These are phyloP conservation scores for Chlorella sp. DNA, from an alignment of 139 green algal species.

Conservation along the genomic window DNA sequence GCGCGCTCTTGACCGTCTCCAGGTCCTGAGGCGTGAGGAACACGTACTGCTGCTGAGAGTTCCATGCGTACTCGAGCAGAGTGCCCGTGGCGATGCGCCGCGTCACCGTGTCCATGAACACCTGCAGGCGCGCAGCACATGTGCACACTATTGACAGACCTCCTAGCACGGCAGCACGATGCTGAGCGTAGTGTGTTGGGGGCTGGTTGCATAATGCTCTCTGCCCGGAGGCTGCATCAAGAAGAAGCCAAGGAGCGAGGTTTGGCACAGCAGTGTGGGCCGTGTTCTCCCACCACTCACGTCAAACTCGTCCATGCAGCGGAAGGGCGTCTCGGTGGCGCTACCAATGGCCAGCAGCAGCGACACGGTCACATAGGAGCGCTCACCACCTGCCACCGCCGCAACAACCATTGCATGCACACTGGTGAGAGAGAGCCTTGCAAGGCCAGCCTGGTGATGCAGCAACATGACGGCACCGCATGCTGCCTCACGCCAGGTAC, in stretches of 20 bases:
- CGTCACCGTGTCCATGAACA: conserved; percentile 73
- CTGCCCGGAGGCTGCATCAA: background rate
- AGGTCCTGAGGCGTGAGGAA: conserved; percentile 60
- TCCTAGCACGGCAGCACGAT: no score
- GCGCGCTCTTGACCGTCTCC: background rate
- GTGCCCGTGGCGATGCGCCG: conserved; percentile 54
- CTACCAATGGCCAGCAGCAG: conserved; percentile 82
- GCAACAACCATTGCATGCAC: no score
- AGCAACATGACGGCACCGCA: no score
- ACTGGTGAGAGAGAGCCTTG: no score
- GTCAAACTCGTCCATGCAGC: conserved; percentile 70
- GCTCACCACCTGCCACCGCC: conserved; percentile 89
- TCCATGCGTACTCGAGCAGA: conserved; percentile 64
- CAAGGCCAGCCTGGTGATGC: no score
- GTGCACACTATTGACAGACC: no score
- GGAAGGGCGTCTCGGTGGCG: conserved; percentile 66
- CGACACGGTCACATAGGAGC: conserved; percentile 78
- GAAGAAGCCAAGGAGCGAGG: background rate
- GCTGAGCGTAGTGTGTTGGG: no score
- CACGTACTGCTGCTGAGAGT: conserved; percentile 61
- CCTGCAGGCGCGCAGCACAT: background rate
- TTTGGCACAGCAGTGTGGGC: background rate
- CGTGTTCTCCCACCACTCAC: conserved; percentile 33
- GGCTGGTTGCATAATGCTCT: background rate
- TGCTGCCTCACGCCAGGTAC: no score